Percentiles rank a stretch among this genome's conserved stretches.
Evolutionary conservation across 768 basidiomycete species (phyloP).

Genomic region (Podaxis rugospora): DNA sequence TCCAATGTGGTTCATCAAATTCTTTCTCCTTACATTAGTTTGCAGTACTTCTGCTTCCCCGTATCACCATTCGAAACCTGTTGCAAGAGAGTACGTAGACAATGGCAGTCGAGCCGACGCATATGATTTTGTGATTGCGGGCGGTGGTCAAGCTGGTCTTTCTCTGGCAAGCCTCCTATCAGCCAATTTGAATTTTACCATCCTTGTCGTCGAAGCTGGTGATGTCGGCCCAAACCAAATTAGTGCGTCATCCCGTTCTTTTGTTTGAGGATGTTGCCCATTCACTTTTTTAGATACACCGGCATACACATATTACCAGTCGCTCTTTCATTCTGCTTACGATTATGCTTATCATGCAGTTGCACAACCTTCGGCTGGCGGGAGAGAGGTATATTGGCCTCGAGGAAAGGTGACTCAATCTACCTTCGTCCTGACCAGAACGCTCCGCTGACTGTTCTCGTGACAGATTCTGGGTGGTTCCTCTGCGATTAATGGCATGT

Average conservation of each 20-base stretch:
- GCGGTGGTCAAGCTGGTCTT: slow-evolving; percentile 33
- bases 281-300: slow-evolving; percentile 37
- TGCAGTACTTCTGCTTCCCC: not conserved
- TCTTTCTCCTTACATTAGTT: not conserved
- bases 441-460: not conserved
- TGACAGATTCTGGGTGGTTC: slow-evolving; percentile 60
- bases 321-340: slow-evolving; percentile 41
- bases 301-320: slow-evolving; percentile 46
- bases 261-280: not conserved
- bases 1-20: not conserved
- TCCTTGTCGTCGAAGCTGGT: slow-evolving; percentile 40
- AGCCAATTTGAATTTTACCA: slow-evolving; percentile 28
- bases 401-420: slow-evolving; percentile 46
- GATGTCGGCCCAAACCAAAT: slow-evolving; percentile 39
- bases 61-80: not conserved
- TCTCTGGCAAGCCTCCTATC: slow-evolving; percentile 32
- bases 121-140: slow-evolving; percentile 33
- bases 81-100: slow-evolving; percentile 13
- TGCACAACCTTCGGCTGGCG: slow-evolving; percentile 38
- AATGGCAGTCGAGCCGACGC: slow-evolving; percentile 14
- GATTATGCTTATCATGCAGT: slow-evolving; percentile 54
- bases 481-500: slow-evolving; percentile 68
- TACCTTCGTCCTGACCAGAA: not conserved
- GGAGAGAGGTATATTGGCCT: slow-evolving; percentile 48
- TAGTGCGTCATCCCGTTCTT: slow-evolving; percentile 21